phyloP scores from a whole-genome alignment of 2,329 filamentous ascomycete genomes.

The Sporothrix dimorphospora region DNA sequence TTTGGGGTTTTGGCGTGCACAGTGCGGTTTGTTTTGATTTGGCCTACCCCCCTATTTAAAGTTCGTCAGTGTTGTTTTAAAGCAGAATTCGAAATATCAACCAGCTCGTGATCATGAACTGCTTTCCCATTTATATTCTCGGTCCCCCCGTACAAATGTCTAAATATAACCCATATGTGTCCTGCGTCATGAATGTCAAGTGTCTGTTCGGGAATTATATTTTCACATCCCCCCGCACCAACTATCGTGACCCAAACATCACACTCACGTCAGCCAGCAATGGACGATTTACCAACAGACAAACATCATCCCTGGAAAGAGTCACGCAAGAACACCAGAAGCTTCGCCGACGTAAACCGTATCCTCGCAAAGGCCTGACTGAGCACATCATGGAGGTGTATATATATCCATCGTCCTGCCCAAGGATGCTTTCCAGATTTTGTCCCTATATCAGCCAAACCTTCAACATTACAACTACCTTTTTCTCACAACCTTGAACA shows the following conservation, averaged over 20 bases:
- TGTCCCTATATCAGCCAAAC: neutral
- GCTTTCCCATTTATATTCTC: no score
- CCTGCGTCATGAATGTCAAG: neutral
- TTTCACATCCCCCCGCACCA: neutral
- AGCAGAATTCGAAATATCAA: no score
- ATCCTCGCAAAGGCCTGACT: neutral
- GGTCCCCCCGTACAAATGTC: no score
- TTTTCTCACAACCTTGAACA: no score
- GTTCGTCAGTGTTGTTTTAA: no score
- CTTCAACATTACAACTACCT: no score
- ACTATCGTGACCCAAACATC: neutral
- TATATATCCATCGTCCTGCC: neutral
- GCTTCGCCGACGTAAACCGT: neutral
- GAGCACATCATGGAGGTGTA: neutral
- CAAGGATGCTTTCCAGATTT: neutral
- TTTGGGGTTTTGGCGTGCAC: neutral
- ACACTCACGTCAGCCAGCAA: neutral
- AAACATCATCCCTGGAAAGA: neutral
- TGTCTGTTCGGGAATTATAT: neutral
- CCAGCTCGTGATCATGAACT: no score
- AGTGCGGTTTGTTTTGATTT: neutral
- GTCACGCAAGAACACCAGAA: neutral
- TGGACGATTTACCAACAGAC: neutral
- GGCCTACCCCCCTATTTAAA: neutral
- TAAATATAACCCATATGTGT: no score